Evolutionary conservation across 495 filamentous ascomycete genomes (phyloP), one percentile per base, ranked within the genome.

Genomic region (Penicillium daleae): DNA sequence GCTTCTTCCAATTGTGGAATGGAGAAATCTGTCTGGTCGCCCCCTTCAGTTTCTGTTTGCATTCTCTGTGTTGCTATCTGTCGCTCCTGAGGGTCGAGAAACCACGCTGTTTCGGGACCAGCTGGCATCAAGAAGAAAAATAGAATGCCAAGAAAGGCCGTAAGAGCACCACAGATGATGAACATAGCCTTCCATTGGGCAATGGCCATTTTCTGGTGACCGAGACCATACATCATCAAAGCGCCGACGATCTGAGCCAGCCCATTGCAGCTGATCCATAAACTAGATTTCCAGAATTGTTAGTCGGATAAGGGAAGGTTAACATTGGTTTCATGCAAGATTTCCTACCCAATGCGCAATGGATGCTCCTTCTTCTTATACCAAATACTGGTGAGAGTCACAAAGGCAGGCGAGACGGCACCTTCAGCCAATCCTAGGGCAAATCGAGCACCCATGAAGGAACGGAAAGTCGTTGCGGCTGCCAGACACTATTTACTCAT

Each of bases 181-280:
- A 87, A 88, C 80, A 88, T 84, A 62, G 82, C 76, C 21, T 75
- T 70, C 86, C 86, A 89, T 17, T 83, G 78, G 4, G 70, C 66
- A 8, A 88, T 68, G 1, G 50, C 42, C 26, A 59, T 73, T 26
- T 50, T 61, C 4, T 63, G 63, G 26, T 78, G 80, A 12, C 82
- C 82, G 57, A 85, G 82, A 0, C 78, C 85, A 69, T 87, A 87
- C 53, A 85, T 83, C 0, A 87, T 63, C 13, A 87, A 71, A 9
- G 80, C 80, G 4, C 84, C 83, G 2, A 82, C 65, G 26, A 84
- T 79, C 58, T 85, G 83, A 6, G 82, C 84, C 17, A 85, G 62
- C 1, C 83, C 83, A 55, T 85, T 85, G 59, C 80, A 82, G 2
- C 79, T 81, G 48, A 86, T 82, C 84, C 83, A 87, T n/a, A 74